A percentile compares a stretch with the other conserved stretches of the same genome.
These are phyloP conservation scores for Pyrenochaeta sp. DNA, from an alignment of 2,329 filamentous ascomycete genomes.

Conservation along the genomic window DNA sequence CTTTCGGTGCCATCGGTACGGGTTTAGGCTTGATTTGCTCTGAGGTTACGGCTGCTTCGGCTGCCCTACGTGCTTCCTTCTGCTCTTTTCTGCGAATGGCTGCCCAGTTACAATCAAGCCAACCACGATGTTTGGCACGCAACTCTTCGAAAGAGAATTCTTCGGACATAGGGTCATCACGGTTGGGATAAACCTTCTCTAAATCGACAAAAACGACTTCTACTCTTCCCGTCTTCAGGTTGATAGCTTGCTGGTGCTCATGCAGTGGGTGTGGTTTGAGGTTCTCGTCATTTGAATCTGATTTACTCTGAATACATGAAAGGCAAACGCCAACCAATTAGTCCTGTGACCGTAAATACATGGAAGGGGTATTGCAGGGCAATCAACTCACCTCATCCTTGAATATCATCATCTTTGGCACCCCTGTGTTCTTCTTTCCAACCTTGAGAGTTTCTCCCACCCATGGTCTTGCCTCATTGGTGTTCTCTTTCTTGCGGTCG, in stretches of 20 bases:
- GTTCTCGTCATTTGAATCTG: conserved; percentile 43
- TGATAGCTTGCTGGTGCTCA: conserved; percentile 81
- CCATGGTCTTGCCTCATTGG: conserved; percentile 86
- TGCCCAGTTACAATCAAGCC: conserved; percentile 64
- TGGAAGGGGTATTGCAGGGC: conserved; percentile 45
- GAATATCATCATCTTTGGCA: conserved; percentile 88
- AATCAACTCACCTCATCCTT: conserved; percentile 86
- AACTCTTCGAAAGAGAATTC: conserved; percentile 94
- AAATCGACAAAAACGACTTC: conserved; percentile 90
- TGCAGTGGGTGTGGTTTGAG: conserved; percentile 68
- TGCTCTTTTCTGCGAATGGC: conserved; percentile 39
- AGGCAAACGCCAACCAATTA: conserved; percentile 71
- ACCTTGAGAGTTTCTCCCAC: conserved; percentile 88
- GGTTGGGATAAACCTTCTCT: conserved; percentile 82
- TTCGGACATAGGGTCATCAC: conserved; percentile 68
- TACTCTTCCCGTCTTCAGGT: conserved; percentile 80
- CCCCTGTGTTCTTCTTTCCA: conserved; percentile 79
- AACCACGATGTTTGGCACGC: conserved; percentile 77
- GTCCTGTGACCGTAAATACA: conserved; percentile 70
- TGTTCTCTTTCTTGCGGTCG: conserved; percentile 94
- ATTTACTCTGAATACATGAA: conserved; percentile 61
- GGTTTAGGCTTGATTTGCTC: conserved; percentile 19
- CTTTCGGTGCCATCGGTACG: conserved; percentile 24
- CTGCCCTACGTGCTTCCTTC: conserved; percentile 33
- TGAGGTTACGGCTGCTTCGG: conserved; percentile 20